A percentile compares a stretch with the other conserved stretches of the same genome.
phyloP scores from a whole-genome alignment of 2,329 filamentous ascomycete genomes.

The Aspergillus nomiae region DNA sequence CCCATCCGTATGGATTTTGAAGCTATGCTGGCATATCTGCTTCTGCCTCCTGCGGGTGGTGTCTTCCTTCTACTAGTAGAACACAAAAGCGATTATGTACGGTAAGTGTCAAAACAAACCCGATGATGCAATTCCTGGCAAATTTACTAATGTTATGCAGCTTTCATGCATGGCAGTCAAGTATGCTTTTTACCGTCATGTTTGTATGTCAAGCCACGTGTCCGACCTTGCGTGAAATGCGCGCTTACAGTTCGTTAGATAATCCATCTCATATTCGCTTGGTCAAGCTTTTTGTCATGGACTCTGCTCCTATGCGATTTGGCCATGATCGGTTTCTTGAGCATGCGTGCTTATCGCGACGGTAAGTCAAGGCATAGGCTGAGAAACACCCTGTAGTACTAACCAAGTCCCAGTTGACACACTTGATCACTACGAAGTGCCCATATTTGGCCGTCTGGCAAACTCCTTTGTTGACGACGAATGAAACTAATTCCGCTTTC shows the following conservation, averaged over 20 bases:
- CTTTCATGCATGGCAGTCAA: constrained; percentile 96
- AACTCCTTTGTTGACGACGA: constrained; percentile 92
- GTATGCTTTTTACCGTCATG: constrained; percentile 73
- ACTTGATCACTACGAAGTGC: constrained; percentile 75
- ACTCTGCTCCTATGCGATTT: constrained; percentile 76
- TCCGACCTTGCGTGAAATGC: neutral
- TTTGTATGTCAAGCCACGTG: constrained; percentile 48
- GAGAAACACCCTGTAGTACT: constrained; percentile 1
- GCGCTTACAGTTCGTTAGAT: constrained; percentile 55
- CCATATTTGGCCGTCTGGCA: constrained; percentile 81
- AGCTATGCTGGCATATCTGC: constrained; percentile 84
- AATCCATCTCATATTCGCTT: constrained; percentile 82
- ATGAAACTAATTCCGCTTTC: constrained; percentile 32
- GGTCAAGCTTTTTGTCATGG: constrained; percentile 83
- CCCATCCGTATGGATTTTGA: constrained; percentile 86
- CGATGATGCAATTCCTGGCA: no score
- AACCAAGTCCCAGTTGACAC: constrained; percentile 56
- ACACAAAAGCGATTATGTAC: constrained; percentile 94
- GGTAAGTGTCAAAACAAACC: constrained; percentile 54
- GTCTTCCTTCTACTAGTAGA: constrained; percentile 83
- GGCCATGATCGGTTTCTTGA: constrained; percentile 72
- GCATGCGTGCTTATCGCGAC: constrained; percentile 79
- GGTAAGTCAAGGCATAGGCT: constrained; percentile 53
- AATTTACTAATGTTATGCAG: constrained; percentile 45
- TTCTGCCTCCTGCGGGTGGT: constrained; percentile 81